These are phyloP conservation scores for Rugonectria rugulosa DNA, from an alignment of 2,329 filamentous ascomycete species.

Conservation along the genomic window DNA sequence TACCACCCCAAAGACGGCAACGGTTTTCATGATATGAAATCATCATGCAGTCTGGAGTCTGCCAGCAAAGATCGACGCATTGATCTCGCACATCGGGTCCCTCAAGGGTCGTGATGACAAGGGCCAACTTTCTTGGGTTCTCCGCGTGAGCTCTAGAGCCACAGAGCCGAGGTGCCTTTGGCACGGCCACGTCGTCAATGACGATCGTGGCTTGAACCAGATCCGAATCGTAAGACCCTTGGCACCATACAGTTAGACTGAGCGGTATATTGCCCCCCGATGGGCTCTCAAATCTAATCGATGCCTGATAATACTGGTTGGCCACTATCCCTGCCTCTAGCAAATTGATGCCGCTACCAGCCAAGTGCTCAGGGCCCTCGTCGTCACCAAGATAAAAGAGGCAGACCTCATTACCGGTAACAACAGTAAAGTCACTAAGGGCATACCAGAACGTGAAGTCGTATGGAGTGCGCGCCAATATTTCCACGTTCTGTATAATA, in stretches of 20 bases:
- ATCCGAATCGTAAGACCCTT: background rate
- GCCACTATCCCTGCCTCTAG: background rate
- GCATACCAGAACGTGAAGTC: background rate
- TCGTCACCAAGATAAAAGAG: background rate
- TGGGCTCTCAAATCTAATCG: background rate
- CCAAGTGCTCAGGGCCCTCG: background rate
- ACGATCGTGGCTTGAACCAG: background rate
- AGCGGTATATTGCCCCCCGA: background rate
- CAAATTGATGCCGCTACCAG: background rate
- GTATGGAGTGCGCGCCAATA: background rate
- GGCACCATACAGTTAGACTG: background rate
- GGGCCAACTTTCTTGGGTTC: background rate
- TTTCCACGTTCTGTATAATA: background rate
- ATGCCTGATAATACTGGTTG: background rate
- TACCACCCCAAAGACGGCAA: background rate
- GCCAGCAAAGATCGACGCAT: background rate
- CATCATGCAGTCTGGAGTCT: background rate
- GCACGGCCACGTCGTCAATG: background rate
- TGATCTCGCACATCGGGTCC: background rate
- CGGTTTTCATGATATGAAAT: background rate
- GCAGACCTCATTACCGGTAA: background rate
- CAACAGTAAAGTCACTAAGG: background rate
- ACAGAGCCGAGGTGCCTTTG: background rate
- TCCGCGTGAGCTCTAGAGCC: background rate
- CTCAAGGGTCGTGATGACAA: background rate